phyloP scores from a whole-genome alignment of 768 basidiomycete genomes.

The Saitozyma sp. region DNA sequence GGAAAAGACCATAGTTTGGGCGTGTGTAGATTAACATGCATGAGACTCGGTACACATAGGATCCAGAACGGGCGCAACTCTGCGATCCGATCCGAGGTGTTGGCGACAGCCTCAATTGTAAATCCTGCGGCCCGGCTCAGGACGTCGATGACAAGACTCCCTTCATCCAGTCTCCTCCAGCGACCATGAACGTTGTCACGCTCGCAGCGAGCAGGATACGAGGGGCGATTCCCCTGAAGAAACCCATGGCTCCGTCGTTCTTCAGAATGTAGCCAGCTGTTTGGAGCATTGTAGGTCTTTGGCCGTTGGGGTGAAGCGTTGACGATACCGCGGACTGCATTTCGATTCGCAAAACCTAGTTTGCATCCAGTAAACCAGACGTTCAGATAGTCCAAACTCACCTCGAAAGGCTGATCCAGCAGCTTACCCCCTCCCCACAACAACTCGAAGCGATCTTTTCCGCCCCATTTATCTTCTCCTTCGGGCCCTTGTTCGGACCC shows the following conservation, averaged over 20 bases:
- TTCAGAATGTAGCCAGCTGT: no score
- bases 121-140: no score
- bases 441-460: constrained; percentile 2
- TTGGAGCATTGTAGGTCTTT: no score
- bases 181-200: constrained; percentile 11
- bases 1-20: no score
- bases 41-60: no score
- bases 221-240: constrained; percentile 4
- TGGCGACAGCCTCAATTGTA: no score
- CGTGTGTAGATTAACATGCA: no score
- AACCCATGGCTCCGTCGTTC: not conserved
- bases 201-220: constrained; percentile 2
- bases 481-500: not conserved
- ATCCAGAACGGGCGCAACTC: no score
- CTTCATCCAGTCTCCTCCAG: constrained; percentile 6
- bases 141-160: no score
- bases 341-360: constrained; percentile 1
- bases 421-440: constrained; percentile 1
- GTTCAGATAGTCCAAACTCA: not conserved
- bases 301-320: constrained; percentile 1
- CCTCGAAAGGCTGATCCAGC: constrained; percentile 6
- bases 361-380: not conserved
- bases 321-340: constrained; percentile 3
- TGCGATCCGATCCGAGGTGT: no score
- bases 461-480: not conserved